Percentiles rank a stretch among this genome's conserved stretches.
phyloP scores from a whole-genome alignment of 352 stramenopile species.

The Phytophthora sojae region DNA sequence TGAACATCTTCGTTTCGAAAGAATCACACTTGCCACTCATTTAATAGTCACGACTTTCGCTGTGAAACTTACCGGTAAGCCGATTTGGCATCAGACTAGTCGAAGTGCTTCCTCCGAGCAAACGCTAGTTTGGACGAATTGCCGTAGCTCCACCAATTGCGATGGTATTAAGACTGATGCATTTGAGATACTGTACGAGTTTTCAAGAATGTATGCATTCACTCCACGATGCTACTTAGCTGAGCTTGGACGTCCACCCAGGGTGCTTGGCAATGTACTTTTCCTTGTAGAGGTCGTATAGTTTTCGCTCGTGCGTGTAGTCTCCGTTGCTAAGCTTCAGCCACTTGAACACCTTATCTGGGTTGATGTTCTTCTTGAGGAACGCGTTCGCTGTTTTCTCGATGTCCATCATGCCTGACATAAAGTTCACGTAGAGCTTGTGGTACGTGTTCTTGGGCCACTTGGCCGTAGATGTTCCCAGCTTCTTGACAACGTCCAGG shows the following conservation, averaged over 20 bases:
- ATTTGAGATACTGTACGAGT: background rate
- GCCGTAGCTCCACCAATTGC: no score
- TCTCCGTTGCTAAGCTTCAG: background rate
- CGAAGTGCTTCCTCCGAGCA: no score
- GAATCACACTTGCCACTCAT: no score
- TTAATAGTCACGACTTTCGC: no score
- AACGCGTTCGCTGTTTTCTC: background rate
- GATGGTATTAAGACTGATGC: background rate
- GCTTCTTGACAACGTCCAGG: background rate
- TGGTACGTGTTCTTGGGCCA: background rate
- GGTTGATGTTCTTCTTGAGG: background rate
- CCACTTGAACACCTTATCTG: slow-evolving; percentile 3
- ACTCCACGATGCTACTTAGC: background rate
- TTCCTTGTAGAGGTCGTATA: background rate
- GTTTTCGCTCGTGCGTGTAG: background rate
- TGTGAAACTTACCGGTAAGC: no score
- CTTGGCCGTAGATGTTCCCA: background rate
- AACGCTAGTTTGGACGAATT: no score
- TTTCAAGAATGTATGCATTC: no score
- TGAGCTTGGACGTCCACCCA: background rate
- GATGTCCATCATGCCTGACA: background rate
- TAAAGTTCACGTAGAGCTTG: background rate
- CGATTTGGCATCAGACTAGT: no score
- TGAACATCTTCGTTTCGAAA: no score
- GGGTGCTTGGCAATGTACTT: background rate